These are phyloP conservation scores for Pythium phragmiticola DNA, from an alignment of 352 stramenopile genomes.

Conservation along the genomic window DNA sequence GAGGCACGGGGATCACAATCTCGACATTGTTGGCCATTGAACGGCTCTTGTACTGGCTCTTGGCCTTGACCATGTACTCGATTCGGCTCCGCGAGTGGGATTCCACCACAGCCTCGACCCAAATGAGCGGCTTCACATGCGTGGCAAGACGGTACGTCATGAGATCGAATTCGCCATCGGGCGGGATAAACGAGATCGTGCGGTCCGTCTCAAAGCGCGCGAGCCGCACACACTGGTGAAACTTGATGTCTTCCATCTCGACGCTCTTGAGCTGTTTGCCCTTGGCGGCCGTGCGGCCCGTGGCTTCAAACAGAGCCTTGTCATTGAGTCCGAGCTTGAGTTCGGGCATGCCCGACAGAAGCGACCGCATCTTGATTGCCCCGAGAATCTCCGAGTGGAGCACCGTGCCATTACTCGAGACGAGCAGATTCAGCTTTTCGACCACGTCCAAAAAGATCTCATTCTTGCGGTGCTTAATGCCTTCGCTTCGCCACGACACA, in stretches of 20 bases:
- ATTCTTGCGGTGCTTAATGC: conserved; percentile 99
- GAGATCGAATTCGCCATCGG: conserved; percentile 99
- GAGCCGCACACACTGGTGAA: conserved; percentile 98
- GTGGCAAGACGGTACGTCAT: conserved; percentile 99
- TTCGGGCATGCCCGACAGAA: conserved; percentile 98
- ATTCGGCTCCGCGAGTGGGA: conserved; percentile 96
- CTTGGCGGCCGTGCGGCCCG: conserved; percentile 81
- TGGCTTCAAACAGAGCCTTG: conserved; percentile 99
- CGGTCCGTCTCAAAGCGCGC: conserved; percentile 99
- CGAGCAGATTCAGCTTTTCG: conserved; percentile 97
- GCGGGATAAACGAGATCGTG: conserved; percentile 99
- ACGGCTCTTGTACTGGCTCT: conserved; percentile 98
- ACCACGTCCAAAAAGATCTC: conserved; percentile 99
- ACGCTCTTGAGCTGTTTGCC: conserved; percentile 91
- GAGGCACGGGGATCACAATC: conserved; percentile 99
- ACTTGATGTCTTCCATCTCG: conserved; percentile 99
- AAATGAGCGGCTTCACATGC: conserved; percentile 99
- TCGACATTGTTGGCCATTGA: conserved; percentile 99
- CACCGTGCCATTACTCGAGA: conserved; percentile 97
- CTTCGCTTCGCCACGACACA: conserved; percentile 98
- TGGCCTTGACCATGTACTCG: conserved; percentile 99
- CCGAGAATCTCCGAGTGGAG: conserved; percentile 98
- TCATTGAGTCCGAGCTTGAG: conserved; percentile 99
- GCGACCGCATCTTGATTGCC: conserved; percentile 98
- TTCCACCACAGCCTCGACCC: conserved; percentile 98